Base-by-base conservation (phyloP, 768 basidiomycete species). In the Amanita rubescens region DNA sequence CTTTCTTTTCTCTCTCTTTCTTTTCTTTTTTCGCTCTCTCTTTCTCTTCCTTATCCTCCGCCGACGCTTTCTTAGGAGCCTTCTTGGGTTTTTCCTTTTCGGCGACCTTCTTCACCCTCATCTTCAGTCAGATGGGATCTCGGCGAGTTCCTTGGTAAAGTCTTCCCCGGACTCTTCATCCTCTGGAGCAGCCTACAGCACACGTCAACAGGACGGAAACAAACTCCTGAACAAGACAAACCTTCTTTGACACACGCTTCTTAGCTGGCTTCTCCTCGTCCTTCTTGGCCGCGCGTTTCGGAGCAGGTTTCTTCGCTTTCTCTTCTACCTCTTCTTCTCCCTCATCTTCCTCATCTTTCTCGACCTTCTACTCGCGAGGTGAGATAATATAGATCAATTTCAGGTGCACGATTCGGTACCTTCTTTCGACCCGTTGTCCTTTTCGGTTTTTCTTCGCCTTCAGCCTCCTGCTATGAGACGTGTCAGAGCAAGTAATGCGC, bases 381-480 rank as follows among this genome's bases (percentile, higher is more conserved):
- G 8, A 39, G 34, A 30, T 24, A 11, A 37, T 30, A 3, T 2
- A n/a, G 12, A 10, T 67, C 65, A 44, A 61, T 30, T 30, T 30
- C 64, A 37, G n/a, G 44, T 34, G 2, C 49, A 43, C 51, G 30
- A 51, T 37, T 47, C n/a, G 12, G 27, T 51, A 58, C 58, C 59
- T 61, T 62, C 25, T 58, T 60, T 53, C 58, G 51, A 51, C 56
- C 57, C 11, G 72, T 71, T 49, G 74, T 72, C 55, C 74, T 75
- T 65, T 74, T 77, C 7, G 78, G 76, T 51, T 76, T 75, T 43
- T 73, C 76, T 5, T 71, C 74, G n/a, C 66, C 67, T 35, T 63
- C 65, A 35, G 58, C 62, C 30, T 35, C 58, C 34, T 61, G 49
- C 43, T 43, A 27, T 24, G 20, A 49, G 30, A 12, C 15, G 34